Evolutionary conservation across 345 rosid genomes (phyloP).

Genomic region (Acer yangbiense): DNA sequence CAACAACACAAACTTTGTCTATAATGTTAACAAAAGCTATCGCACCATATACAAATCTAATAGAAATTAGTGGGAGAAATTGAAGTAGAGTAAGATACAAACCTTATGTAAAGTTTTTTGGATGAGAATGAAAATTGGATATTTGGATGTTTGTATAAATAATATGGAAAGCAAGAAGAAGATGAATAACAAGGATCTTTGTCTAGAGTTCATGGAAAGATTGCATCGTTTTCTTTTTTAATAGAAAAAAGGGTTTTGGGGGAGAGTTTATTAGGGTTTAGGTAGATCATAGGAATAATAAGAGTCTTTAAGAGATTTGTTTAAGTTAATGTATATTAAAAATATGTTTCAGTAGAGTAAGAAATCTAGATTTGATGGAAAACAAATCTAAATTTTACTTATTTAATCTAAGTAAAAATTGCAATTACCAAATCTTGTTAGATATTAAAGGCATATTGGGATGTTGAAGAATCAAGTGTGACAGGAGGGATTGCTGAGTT

Average conservation of each 20-base stretch:
- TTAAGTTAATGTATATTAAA: not conserved
- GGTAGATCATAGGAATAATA: slow-evolving; percentile 51
- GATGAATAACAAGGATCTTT: slow-evolving; percentile 21
- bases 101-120: slow-evolving; percentile 20
- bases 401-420: not conserved
- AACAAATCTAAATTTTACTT: slow-evolving; percentile 17
- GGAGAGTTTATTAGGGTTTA: slow-evolving; percentile 49
- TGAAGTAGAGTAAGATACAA: slow-evolving; percentile 9
- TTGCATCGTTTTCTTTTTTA: not conserved
- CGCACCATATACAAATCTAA: not conserved
- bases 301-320: slow-evolving; percentile 13
- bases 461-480: not conserved
- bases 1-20: not conserved
- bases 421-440: slow-evolving; percentile 3
- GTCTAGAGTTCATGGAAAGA: slow-evolving; percentile 41
- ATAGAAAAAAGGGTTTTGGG: slow-evolving; percentile 14
- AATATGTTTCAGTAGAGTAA: slow-evolving; percentile 12
- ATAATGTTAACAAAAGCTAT: slow-evolving; percentile 1
- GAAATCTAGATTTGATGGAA: slow-evolving; percentile 9
- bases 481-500: not conserved
- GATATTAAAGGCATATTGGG: not conserved
- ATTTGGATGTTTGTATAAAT: slow-evolving; percentile 28
- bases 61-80: not conserved
- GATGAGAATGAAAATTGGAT: slow-evolving; percentile 24
- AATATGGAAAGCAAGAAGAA: slow-evolving; percentile 21